Conservation (phyloP, 306 rosid genomes). For the Lupinus albus region DNA sequence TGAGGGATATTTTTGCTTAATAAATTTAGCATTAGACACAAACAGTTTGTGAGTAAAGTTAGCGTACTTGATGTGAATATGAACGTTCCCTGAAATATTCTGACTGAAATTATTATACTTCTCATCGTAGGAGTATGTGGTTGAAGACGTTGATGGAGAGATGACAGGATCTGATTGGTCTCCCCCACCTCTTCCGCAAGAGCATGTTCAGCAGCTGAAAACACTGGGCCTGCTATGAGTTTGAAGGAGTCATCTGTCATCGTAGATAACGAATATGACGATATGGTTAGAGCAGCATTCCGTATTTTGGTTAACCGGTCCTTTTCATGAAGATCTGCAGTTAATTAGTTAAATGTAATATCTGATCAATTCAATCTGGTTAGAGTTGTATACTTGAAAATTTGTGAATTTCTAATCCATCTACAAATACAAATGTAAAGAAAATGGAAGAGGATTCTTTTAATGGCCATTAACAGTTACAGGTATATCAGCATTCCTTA, state of each 20-base stretch:
- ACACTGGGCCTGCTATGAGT: constrained; percentile 66
- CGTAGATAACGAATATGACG: constrained; percentile 41
- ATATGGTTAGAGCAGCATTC: constrained; percentile 37
- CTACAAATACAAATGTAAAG: constrained; percentile 41
- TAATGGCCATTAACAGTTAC: constrained; percentile 43
- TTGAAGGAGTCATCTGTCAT: constrained; percentile 35
- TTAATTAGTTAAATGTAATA: constrained; percentile 36
- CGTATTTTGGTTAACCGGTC: constrained; percentile 40
- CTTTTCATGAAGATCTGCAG: constrained; percentile 30
- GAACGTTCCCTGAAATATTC: neutral
- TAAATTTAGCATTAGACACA: neutral
- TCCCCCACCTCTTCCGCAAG: constrained; percentile 66
- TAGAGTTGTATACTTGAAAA: constrained; percentile 45
- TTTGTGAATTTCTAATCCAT: constrained; percentile 37
- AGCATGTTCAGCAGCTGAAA: constrained; percentile 79
- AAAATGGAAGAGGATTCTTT: constrained; percentile 40
- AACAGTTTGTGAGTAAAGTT: constrained; percentile 18
- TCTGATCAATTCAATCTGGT: constrained; percentile 40
- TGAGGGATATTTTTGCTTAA: constrained; percentile 3
- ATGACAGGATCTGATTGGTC: constrained; percentile 71
- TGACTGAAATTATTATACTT: constrained; percentile 28
- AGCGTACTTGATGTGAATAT: neutral
- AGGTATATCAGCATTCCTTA: constrained; percentile 39
- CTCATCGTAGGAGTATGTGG: constrained; percentile 67
- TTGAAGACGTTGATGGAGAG: constrained; percentile 81